Evolutionary conservation across 2,329 filamentous ascomycete genomes (phyloP).

Genomic region (Xylaria sp.): DNA sequence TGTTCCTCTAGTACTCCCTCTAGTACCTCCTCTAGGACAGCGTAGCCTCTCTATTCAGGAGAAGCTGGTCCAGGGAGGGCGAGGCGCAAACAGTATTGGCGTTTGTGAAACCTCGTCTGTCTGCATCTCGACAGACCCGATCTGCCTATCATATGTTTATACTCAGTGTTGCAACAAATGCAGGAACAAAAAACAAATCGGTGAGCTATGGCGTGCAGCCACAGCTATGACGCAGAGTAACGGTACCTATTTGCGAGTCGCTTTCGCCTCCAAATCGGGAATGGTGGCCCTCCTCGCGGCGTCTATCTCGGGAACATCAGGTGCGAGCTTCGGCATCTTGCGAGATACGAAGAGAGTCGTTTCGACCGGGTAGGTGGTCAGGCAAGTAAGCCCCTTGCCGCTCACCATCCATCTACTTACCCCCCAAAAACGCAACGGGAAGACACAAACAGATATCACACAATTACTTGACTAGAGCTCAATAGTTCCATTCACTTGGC

Average conservation of each 20-base stretch:
- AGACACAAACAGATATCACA: neutral
- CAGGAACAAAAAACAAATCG: constrained; percentile 22
- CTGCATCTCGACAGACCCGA: neutral
- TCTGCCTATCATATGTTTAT: constrained; percentile 6
- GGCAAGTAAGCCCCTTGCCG: neutral
- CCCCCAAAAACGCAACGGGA: neutral
- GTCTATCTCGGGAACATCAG: neutral
- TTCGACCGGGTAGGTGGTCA: neutral
- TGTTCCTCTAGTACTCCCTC: neutral
- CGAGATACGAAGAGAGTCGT: neutral
- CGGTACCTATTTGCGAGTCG: constrained; percentile 1
- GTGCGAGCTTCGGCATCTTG: neutral
- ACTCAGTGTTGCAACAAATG: constrained; percentile 4
- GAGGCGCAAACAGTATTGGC: constrained; percentile 18
- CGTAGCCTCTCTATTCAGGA: constrained; percentile 11
- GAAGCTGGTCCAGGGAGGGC: neutral
- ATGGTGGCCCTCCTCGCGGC: neutral
- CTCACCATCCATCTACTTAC: neutral
- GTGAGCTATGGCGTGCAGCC: neutral
- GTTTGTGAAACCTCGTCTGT: constrained; percentile 12
- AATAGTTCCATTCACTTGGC: neutral
- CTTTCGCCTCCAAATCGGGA: neutral
- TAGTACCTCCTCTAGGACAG: constrained; percentile 1
- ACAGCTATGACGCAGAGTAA: constrained; percentile 9
- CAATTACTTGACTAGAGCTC: neutral